phyloP scores from a whole-genome alignment of 108 stramenopile species.

The Mayamaea pseudoterrestris region DNA sequence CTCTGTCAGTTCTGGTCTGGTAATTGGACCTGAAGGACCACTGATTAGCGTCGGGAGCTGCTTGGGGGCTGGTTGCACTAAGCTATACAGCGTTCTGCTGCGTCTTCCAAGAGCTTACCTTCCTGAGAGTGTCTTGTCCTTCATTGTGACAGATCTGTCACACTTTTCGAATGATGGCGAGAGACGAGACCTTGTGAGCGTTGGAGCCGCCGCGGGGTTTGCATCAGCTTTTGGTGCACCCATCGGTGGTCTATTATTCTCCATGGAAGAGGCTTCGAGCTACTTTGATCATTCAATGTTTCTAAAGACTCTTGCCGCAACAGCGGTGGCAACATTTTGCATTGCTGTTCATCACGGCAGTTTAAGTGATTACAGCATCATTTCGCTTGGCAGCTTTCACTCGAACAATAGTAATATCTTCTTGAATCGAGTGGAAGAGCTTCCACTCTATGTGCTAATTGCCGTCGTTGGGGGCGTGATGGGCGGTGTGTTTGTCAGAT shows the following conservation, averaged over 20 bases:
- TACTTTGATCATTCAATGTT: slow-evolving; percentile 53
- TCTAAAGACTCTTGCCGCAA: slow-evolving; percentile 38
- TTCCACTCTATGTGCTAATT: slow-evolving; percentile 28
- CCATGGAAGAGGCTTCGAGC: slow-evolving; percentile 27
- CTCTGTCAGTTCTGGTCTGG: slow-evolving; percentile 48
- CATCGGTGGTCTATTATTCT: slow-evolving; percentile 60
- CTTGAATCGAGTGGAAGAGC: slow-evolving; percentile 13
- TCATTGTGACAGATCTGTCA: slow-evolving; percentile 24
- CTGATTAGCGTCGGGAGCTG: slow-evolving; percentile 71
- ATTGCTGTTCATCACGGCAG: slow-evolving; percentile 33
- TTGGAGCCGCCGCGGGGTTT: slow-evolving; percentile 73
- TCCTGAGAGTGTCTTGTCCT: no score
- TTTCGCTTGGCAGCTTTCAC: slow-evolving; percentile 17
- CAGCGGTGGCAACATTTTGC: slow-evolving; percentile 40
- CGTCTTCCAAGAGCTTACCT: no score
- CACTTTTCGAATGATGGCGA: slow-evolving; percentile 49
- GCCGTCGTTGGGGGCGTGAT: slow-evolving; percentile 32
- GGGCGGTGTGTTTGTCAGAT: slow-evolving; percentile 26
- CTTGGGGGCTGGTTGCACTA: slow-evolving; percentile 40
- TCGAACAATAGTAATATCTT: slow-evolving; percentile 9
- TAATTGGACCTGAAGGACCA: slow-evolving; percentile 78
- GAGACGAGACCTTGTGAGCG: slow-evolving; percentile 57
- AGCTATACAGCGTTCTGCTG: slow-evolving; percentile 5
- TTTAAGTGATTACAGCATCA: slow-evolving; percentile 32
- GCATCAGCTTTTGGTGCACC: slow-evolving; percentile 81